phyloP scores from a whole-genome alignment of 139 green algal species.

The Chlorella ohadii region DNA sequence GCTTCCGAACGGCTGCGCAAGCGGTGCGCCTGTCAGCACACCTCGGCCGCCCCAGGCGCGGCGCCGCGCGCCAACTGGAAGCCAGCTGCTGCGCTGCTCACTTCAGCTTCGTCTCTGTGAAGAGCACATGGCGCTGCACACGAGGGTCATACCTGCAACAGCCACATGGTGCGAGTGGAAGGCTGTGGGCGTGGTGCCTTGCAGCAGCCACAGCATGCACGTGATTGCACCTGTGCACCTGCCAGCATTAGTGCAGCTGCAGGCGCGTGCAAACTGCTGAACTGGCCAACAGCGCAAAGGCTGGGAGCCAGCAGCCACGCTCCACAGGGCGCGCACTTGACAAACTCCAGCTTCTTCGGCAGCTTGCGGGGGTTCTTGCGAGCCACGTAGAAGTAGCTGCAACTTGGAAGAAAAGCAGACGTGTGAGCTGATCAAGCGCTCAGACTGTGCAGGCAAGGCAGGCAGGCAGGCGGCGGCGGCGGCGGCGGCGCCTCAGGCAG shows the following conservation, averaged over 20 bases:
- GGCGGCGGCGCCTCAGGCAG: neutral
- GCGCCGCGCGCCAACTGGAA: too few relatives aligned
- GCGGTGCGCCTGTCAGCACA: too few relatives aligned
- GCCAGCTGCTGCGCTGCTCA: constrained; percentile 34
- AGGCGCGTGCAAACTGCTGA: neutral
- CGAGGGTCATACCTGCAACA: constrained; percentile 80
- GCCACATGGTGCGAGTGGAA: too few relatives aligned
- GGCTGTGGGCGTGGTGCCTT: too few relatives aligned
- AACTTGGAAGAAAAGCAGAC: too few relatives aligned
- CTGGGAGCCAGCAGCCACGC: neutral
- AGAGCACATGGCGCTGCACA: constrained; percentile 80
- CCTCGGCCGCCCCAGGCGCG: too few relatives aligned
- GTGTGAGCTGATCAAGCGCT: too few relatives aligned
- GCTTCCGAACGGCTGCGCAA: too few relatives aligned
- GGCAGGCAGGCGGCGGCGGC: neutral
- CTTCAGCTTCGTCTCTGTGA: constrained; percentile 81
- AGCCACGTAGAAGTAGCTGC: constrained; percentile 77
- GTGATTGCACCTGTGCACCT: too few relatives aligned
- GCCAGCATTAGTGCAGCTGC: neutral
- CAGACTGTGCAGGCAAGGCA: neutral
- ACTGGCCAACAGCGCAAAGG: too few relatives aligned
- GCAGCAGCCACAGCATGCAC: too few relatives aligned
- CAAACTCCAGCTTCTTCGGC: constrained; percentile 60
- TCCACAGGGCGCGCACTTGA: neutral
- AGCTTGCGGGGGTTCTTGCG: constrained; percentile 81